phyloP scores from a whole-genome alignment of 2,329 filamentous ascomycete species.

The Xylariaceae sp. region DNA sequence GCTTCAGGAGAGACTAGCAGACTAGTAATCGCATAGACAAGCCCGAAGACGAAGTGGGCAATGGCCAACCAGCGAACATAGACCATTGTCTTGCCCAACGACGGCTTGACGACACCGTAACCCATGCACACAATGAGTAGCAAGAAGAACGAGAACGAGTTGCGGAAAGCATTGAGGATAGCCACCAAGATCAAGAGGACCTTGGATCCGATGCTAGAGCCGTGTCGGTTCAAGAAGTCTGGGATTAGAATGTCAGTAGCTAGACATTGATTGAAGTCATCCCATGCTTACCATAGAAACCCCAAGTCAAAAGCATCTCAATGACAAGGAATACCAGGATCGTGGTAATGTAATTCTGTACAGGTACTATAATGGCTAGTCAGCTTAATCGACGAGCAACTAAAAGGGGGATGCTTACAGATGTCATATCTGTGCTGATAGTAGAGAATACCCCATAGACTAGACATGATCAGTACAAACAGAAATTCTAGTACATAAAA shows the following conservation, averaged over 20 bases:
- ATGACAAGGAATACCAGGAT: slow-evolving; percentile 91
- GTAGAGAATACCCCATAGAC: slow-evolving; percentile 92
- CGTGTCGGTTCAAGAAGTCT: slow-evolving; percentile 91
- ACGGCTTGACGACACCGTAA: slow-evolving; percentile 94
- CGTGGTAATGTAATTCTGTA: slow-evolving; percentile 98
- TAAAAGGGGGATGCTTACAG: slow-evolving; percentile 42
- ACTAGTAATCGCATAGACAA: slow-evolving; percentile 87
- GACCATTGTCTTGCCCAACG: slow-evolving; percentile 87
- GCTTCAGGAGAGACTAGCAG: slow-evolving; percentile 84
- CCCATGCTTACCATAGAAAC: slow-evolving; percentile 71
- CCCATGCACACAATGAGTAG: slow-evolving; percentile 99
- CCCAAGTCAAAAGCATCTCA: slow-evolving; percentile 98
- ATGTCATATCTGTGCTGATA: slow-evolving; percentile 93
- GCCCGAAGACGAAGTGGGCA: slow-evolving; percentile 88
- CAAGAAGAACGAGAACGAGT: slow-evolving; percentile 98
- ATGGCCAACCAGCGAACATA: slow-evolving; percentile 87
- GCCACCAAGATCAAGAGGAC: slow-evolving; percentile 87
- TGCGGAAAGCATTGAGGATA: slow-evolving; percentile 84
- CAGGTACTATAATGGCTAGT: slow-evolving; percentile 60
- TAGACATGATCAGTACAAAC: slow-evolving; percentile 26
- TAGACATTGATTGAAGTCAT: neutral
- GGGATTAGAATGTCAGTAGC: slow-evolving; percentile 32
- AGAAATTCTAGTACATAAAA: neutral
- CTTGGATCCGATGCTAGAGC: slow-evolving; percentile 76
- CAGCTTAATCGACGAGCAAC: neutral